A percentile compares a stretch with the other conserved stretches of the same genome.
These are phyloP conservation scores for Zygoascus biomembranicola DNA, from an alignment of 805 yeast species.

Conservation along the genomic window DNA sequence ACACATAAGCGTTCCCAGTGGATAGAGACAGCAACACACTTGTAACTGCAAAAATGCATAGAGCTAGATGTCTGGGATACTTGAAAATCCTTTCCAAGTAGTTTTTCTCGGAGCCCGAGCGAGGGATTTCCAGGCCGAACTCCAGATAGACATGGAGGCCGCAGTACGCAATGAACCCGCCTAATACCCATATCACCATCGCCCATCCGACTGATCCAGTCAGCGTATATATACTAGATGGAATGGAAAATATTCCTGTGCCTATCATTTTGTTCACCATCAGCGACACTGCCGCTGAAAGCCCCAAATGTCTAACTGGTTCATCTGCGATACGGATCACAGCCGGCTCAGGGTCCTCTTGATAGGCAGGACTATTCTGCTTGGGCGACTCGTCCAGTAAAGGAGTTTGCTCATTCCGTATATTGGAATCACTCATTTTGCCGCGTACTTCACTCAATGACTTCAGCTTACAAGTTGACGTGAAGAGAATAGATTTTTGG, in stretches of 20 bases:
- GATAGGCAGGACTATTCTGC: neutral
- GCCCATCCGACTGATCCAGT: constrained; percentile 55
- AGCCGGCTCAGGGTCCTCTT: neutral
- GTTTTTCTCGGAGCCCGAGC: constrained; percentile 63
- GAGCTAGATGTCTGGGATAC: constrained; percentile 45
- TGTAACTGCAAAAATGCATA: constrained; percentile 42
- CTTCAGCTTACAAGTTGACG: no score
- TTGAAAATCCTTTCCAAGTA: constrained; percentile 51
- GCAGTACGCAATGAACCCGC: constrained; percentile 49
- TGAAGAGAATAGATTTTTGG: no score
- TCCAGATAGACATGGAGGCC: constrained; percentile 54
- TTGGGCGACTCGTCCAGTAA: neutral
- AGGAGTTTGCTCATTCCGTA: neutral
- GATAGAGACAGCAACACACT: constrained; percentile 53
- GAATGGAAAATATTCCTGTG: constrained; percentile 64
- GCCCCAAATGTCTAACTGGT: constrained; percentile 22
- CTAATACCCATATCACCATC: constrained; percentile 51
- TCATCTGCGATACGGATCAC: neutral
- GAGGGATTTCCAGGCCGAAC: constrained; percentile 56
- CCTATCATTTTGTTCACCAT: constrained; percentile 66
- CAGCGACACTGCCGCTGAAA: constrained; percentile 31
- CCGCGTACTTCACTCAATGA: no score
- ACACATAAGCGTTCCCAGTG: constrained; percentile 56
- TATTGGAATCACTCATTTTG: neutral
- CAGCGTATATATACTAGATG: constrained; percentile 49